Evolutionary conservation across 2,329 filamentous ascomycete species (phyloP).

Genomic region (Aspergillus terreus): DNA sequence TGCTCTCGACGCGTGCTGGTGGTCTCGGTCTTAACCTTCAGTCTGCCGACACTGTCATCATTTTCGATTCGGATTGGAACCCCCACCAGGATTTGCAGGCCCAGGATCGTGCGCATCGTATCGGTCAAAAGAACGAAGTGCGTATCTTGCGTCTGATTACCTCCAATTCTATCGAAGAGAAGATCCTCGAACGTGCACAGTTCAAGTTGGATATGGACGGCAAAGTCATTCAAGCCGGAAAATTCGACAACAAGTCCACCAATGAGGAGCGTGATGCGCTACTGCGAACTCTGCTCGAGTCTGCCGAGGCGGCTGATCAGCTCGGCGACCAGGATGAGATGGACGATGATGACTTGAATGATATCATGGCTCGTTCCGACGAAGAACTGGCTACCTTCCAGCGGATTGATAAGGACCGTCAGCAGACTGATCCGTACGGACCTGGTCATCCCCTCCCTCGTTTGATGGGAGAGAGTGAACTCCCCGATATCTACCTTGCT

Average conservation of each 20-base stretch:
- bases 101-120: conserved; percentile 99
- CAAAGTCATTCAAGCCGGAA: conserved; percentile 98
- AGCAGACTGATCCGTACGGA: conserved; percentile 67
- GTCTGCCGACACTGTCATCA: conserved; percentile 97
- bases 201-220: conserved; percentile 99
- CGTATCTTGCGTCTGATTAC: conserved; percentile 93
- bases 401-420: conserved; percentile 73
- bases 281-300: conserved; percentile 87
- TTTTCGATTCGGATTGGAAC: conserved; percentile 99
- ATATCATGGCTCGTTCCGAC: conserved; percentile 87
- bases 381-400: conserved; percentile 76
- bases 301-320: conserved; percentile 62
- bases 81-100: conserved; percentile 98
- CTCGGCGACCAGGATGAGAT: conserved; percentile 92
- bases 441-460: conserved; percentile 65
- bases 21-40: conserved; percentile 96
- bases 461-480: conserved; percentile 79
- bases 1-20: conserved; percentile 97
- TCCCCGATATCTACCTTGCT: conserved; percentile 89
- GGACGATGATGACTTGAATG: conserved; percentile 95
- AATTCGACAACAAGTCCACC: conserved; percentile 99
- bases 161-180: conserved; percentile 96
- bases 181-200: conserved; percentile 93
- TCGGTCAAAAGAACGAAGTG: conserved; percentile 99
- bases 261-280: conserved; percentile 98